Conservation (phyloP, 2,329 filamentous ascomycete species). For the Alternaria sp. region DNA sequence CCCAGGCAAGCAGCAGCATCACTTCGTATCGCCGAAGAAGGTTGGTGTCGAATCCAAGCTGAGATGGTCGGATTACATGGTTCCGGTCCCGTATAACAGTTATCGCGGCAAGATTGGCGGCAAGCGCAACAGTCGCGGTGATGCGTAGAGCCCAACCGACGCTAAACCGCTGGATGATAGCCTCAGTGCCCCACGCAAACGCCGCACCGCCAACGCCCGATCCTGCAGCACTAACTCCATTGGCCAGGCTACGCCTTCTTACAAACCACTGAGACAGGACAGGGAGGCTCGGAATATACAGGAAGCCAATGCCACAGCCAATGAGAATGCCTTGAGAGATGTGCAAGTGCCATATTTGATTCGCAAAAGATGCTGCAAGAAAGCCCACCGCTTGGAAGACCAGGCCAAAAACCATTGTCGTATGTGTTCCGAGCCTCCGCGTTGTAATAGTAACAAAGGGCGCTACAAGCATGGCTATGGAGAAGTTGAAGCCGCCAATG, state of each 20-base stretch:
- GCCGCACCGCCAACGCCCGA: conserved; percentile 54
- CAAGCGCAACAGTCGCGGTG: conserved; percentile 48
- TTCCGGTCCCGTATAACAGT: conserved; percentile 48
- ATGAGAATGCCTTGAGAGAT: conserved; percentile 54
- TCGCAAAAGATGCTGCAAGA: conserved; percentile 52
- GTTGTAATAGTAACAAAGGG: conserved; percentile 44
- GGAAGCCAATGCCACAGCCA: conserved; percentile 53
- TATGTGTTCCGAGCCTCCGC: conserved; percentile 36
- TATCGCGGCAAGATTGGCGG: conserved; percentile 42
- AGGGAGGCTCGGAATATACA: conserved; percentile 52
- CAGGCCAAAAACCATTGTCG: conserved; percentile 45
- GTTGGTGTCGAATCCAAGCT: conserved; percentile 48
- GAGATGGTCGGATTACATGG: conserved; percentile 43
- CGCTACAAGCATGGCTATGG: conserved; percentile 47
- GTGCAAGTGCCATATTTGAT: conserved; percentile 53
- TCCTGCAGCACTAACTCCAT: conserved; percentile 53
- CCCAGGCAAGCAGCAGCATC: conserved; percentile 53
- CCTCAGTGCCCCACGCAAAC: conserved; percentile 41
- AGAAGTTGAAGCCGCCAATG: conserved; percentile 53
- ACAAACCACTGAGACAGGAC: conserved; percentile 57
- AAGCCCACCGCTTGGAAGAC: conserved; percentile 50
- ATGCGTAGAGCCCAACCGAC: conserved; percentile 55
- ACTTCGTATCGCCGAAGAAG: conserved; percentile 51
- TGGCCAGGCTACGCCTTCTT: conserved; percentile 52
- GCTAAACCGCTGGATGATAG: conserved; percentile 50